Conservation (phyloP, 2,329 filamentous ascomycete species). For the Hysterium pulicare region DNA sequence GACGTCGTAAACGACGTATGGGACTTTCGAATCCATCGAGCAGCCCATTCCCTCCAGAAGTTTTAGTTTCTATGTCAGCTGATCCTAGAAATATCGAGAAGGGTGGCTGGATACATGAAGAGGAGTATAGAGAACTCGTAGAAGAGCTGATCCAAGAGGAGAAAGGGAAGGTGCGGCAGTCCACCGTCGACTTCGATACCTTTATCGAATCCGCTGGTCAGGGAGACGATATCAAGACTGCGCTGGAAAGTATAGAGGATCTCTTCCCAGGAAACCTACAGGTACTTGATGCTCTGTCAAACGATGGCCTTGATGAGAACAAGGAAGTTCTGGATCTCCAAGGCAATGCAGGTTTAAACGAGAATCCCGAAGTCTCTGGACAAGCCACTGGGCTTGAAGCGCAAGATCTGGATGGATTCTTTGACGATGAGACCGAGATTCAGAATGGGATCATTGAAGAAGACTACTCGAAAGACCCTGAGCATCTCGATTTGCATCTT, state of each 20-base stretch:
- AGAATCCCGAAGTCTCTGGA: background rate
- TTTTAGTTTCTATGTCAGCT: conserved; percentile 83
- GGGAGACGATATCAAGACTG: conserved; percentile 66
- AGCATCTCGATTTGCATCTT: conserved; percentile 4
- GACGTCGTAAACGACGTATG: conserved; percentile 70
- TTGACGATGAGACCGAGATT: conserved; percentile 1
- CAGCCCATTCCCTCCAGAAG: conserved; percentile 77
- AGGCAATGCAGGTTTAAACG: background rate
- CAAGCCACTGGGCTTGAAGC: background rate
- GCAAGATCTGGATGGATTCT: background rate
- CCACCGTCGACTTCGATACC: conserved; percentile 57
- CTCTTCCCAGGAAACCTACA: conserved; percentile 68
- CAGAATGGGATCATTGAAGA: conserved; percentile 9
- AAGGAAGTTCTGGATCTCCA: background rate
- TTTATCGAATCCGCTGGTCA: conserved; percentile 58
- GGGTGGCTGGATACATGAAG: conserved; percentile 91
- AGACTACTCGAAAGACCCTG: conserved; percentile 24
- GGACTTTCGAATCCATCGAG: conserved; percentile 60
- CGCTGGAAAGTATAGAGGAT: conserved; percentile 80
- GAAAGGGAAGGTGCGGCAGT: conserved; percentile 45
- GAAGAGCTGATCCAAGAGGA: conserved; percentile 63
- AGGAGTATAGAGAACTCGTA: conserved; percentile 70
- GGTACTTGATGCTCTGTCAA: background rate
- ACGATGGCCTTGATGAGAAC: background rate
- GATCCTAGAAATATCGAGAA: conserved; percentile 67